Conservation (phyloP, 139 green algal species). For the Ettlia oleoabundans region DNA sequence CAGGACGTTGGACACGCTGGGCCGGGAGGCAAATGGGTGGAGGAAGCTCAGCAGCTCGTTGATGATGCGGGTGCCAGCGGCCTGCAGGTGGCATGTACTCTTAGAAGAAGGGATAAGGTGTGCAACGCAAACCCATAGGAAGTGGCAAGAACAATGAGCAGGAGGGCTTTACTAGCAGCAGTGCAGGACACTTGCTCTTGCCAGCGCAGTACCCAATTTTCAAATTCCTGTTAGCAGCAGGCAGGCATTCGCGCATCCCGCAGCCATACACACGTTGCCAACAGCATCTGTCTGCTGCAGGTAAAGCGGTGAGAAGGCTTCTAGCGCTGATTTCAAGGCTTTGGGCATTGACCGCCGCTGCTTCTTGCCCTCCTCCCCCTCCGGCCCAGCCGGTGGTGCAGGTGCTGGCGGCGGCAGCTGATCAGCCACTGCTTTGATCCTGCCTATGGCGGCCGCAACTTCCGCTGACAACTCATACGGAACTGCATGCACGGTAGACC, state of each 20-base stretch:
- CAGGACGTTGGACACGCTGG: constrained; percentile 33
- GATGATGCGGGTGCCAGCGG: constrained; percentile 22
- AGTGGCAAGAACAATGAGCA: not conserved
- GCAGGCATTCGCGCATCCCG: not conserved
- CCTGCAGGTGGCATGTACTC: not conserved
- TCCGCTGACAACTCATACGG: constrained; percentile 34
- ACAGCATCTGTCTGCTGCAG: not conserved
- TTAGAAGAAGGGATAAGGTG: no score
- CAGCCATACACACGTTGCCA: not conserved
- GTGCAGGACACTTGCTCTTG: no score
- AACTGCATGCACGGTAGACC: not conserved
- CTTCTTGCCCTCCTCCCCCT: constrained; percentile 2
- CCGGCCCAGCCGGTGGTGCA: not conserved
- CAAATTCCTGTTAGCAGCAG: no score
- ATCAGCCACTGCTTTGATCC: not conserved
- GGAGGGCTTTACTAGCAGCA: no score
- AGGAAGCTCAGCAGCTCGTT: constrained; percentile 35
- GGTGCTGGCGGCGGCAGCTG: not conserved
- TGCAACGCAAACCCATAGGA: no score
- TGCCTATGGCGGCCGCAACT: constrained; percentile 1
- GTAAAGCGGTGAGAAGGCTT: not conserved
- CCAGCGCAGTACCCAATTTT: no score
- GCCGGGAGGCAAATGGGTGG: constrained; percentile 39
- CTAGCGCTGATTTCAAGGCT: not conserved
- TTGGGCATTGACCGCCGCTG: constrained; percentile 16